These are phyloP conservation scores for Macrocybe gigantea DNA, from an alignment of 768 basidiomycete species.

Conservation along the genomic window DNA sequence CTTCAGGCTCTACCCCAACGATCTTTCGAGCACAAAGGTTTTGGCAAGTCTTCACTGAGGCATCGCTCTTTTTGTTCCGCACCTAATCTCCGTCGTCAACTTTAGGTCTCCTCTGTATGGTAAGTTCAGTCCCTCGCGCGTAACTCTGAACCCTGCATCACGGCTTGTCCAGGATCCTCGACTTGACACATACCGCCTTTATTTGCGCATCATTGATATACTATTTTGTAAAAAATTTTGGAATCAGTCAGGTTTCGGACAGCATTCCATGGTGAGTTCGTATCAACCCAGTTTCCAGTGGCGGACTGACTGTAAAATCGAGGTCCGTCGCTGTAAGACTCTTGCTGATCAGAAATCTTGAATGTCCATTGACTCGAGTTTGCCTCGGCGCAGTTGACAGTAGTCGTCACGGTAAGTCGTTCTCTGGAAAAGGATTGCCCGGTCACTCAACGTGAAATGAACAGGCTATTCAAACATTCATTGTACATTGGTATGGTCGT, in stretches of 20 bases:
- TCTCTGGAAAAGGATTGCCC: background rate
- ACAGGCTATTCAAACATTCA: constrained; percentile 20
- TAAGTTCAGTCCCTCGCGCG: background rate
- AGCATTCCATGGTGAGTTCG: constrained; percentile 17
- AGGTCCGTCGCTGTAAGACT: constrained; percentile 12
- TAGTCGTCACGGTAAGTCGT: constrained; percentile 10
- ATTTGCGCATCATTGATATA: constrained; percentile 13
- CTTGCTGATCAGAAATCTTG: background rate
- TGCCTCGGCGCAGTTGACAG: constrained; percentile 4
- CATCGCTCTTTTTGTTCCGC: background rate
- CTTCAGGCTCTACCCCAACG: constrained; percentile 18
- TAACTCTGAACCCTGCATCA: background rate
- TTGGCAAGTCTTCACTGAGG: constrained; percentile 9
- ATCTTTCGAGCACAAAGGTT: constrained; percentile 10
- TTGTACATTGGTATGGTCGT: constrained; percentile 16
- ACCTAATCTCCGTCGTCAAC: background rate
- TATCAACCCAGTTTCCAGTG: background rate
- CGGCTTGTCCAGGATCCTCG: constrained; percentile 10
- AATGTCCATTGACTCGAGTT: background rate
- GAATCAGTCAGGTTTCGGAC: constrained; percentile 1
- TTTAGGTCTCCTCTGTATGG: constrained; percentile 10
- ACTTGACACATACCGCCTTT: constrained; percentile 14
- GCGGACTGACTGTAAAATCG: background rate
- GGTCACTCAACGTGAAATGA: background rate
- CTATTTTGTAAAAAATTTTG: constrained; percentile 17